Evolutionary conservation across 164 flowering plant genomes (phyloP).

Genomic region (Piper longum): DNA sequence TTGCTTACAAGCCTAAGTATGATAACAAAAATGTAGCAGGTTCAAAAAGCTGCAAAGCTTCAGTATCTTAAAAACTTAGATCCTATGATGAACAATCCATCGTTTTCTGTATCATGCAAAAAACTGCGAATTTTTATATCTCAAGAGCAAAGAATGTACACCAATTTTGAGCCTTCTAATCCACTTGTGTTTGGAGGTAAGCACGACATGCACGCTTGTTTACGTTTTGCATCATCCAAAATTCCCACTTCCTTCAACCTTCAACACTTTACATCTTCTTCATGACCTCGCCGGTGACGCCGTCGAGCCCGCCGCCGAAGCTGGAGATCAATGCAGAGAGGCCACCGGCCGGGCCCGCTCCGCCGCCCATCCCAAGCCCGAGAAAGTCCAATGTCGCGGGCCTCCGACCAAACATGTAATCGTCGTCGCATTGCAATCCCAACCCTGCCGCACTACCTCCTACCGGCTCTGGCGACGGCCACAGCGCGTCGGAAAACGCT

Average conservation of each 20-base stretch:
- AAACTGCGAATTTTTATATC: too few species aligned
- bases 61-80: too few species aligned
- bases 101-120: too few species aligned
- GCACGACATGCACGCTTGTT: too few species aligned
- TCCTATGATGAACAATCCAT: too few species aligned
- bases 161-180: too few species aligned
- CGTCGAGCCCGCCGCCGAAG: conserved; percentile 44
- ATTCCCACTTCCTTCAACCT: neutral
- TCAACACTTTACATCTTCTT: neutral
- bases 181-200: too few species aligned
- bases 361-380: conserved; percentile 29
- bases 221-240: too few species aligned
- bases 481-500: conserved; percentile 5
- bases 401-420: conserved; percentile 26
- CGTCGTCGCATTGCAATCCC: conserved; percentile 22
- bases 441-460: conserved; percentile 15
- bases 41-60: too few species aligned
- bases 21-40: too few species aligned
- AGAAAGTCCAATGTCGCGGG: conserved; percentile 57
- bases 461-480: conserved; percentile 15
- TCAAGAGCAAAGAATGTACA: too few species aligned
- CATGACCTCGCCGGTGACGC: conserved; percentile 16
- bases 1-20: too few species aligned
- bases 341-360: conserved; percentile 15
- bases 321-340: conserved; percentile 53